These are phyloP conservation scores for Cladophialophora psammophila DNA, from an alignment of 2,329 filamentous ascomycete genomes.

Conservation along the genomic window DNA sequence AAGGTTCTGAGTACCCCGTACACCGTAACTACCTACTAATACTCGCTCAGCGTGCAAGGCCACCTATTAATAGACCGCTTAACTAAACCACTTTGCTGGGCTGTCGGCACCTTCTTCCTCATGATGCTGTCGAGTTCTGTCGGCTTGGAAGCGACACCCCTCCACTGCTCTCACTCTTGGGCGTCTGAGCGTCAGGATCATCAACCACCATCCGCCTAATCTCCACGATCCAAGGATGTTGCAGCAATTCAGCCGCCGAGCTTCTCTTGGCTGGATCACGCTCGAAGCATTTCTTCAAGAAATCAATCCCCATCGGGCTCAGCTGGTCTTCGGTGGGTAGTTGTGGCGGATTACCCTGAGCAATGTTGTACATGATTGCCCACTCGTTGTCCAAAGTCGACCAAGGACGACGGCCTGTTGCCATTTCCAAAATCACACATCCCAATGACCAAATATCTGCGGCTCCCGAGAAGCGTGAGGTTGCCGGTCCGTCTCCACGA, in stretches of 20 bases:
- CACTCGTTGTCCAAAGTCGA: conserved; percentile 96
- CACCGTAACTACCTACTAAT: too few species aligned
- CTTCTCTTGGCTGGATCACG: conserved; percentile 80
- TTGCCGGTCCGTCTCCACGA: conserved; percentile 73
- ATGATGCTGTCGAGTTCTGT: conserved; percentile 28
- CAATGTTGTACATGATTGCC: conserved; percentile 99
- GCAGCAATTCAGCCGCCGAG: conserved; percentile 84
- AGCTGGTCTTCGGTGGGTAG: conserved; percentile 84
- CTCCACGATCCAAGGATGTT: conserved; percentile 84
- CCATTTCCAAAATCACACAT: conserved; percentile 97
- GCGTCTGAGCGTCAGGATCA: conserved; percentile 37
- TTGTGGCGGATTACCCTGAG: conserved; percentile 90
- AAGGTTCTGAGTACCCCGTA: background rate
- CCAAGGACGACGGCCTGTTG: conserved; percentile 92
- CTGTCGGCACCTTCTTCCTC: background rate
- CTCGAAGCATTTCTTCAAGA: conserved; percentile 84
- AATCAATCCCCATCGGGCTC: conserved; percentile 83
- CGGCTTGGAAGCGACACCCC: conserved; percentile 29
- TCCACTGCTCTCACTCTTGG: conserved; percentile 36
- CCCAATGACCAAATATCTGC: conserved; percentile 97
- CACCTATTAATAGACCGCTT: background rate
- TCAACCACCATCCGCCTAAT: conserved; percentile 57
- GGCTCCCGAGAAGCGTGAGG: conserved; percentile 63
- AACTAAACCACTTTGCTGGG: background rate
- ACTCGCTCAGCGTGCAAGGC: background rate